Percentiles rank a stretch among this genome's conserved stretches.
Conservation (phyloP, 2,329 filamentous ascomycete genomes). For the Onygena corvina region DNA sequence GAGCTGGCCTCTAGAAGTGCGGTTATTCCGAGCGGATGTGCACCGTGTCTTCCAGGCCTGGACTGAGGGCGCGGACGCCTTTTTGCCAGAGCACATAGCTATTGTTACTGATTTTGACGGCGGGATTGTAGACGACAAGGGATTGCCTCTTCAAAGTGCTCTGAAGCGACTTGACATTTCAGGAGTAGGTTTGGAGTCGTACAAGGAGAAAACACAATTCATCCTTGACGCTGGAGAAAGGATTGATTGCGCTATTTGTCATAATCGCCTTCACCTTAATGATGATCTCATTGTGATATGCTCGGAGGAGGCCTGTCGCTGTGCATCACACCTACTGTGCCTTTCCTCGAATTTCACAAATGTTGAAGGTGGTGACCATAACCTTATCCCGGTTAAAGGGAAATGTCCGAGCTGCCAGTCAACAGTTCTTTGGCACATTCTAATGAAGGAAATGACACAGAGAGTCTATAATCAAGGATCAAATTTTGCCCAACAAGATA, state of each 20-base stretch:
- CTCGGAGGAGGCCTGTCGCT: constrained; percentile 37
- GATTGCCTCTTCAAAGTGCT: constrained; percentile 20
- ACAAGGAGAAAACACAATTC: constrained; percentile 41
- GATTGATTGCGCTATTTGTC: constrained; percentile 41
- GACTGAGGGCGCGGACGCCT: constrained; percentile 39
- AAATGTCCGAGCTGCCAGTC: constrained; percentile 58
- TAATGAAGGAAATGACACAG: constrained; percentile 73
- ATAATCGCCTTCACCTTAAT: constrained; percentile 25
- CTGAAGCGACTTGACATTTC: constrained; percentile 40
- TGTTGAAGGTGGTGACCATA: constrained; percentile 25
- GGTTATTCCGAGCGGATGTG: constrained; percentile 64
- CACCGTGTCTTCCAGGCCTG: constrained; percentile 55
- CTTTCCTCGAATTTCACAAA: constrained; percentile 42
- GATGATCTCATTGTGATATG: constrained; percentile 42
- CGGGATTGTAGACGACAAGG: constrained; percentile 19
- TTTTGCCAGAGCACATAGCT: constrained; percentile 39
- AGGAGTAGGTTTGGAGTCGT: constrained; percentile 40
- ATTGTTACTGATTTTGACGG: constrained; percentile 42
- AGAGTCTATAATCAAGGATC: constrained; percentile 48
- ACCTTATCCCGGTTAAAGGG: constrained; percentile 55
- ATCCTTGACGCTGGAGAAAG: constrained; percentile 30
- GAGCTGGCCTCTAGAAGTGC: constrained; percentile 68
- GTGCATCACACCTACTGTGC: constrained; percentile 45
- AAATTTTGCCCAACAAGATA: constrained; percentile 36
- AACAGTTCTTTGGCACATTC: constrained; percentile 55